Evolutionary conservation across 495 filamentous ascomycete genomes (phyloP), one percentile per base, ranked within the genome.

Genomic region (Neurospora sp.): DNA sequence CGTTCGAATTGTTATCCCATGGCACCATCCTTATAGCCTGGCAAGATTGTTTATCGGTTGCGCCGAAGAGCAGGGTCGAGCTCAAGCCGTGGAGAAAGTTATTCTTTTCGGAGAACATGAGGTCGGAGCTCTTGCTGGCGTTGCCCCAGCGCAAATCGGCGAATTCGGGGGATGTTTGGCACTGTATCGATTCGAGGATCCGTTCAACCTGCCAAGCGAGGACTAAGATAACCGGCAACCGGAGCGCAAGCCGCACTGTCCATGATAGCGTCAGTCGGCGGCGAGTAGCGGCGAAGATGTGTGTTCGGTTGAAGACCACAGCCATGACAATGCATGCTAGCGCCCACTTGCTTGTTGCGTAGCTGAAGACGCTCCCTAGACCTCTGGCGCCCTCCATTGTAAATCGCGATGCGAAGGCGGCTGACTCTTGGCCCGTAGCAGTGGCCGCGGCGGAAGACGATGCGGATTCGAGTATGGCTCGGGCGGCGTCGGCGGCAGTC

Each of bases 301-400:
- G 90, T 14, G 96, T 94, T 53, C 96, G 89, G 82, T 99, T 98
- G 40, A 98, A 85, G 74, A 99, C 81, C 72, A 99, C 87, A 69
- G 93, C 93, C 82, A 94, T 91, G 48, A 90, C 86, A 71, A 99
- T 88, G 79, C 94, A 97, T 69, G 88, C 87, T 69, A 99, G 82
- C 5, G 96, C 94, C 96, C 96, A 99, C 74, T 92, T 93, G 80
- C 94, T 96, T 0, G 94, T 97, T 48, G 95, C 84, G 79, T 98
- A 99, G 61, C 89, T 91, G 79, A 98, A 96, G 40, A 99, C 88
- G 42, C 93, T 93, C 10, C 93, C 92, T n/a, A 98, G 81, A 18
- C 91, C 84, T 72, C 81, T 81, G 9, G 84, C 81, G 6, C 86
- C 81, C 71, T 88, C 86, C 77, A 86, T 76, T 10, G 86, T 85